Evolutionary conservation across 805 yeast genomes (phyloP).

Genomic region (Jamesozyma gamospora): DNA sequence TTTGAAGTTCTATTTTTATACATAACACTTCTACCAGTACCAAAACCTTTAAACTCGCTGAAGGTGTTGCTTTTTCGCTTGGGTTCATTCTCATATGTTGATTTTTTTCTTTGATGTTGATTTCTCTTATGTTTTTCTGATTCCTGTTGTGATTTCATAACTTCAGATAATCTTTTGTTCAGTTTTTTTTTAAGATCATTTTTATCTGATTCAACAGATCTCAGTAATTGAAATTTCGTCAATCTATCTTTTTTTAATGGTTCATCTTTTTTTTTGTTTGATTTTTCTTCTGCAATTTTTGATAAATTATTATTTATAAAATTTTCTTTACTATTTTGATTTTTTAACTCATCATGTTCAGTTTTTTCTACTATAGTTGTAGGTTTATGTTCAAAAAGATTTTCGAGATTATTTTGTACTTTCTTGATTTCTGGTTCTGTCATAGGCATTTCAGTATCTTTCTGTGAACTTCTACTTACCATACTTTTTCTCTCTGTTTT

Average conservation of each 20-base stretch:
- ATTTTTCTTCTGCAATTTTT: not conserved
- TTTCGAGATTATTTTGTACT: not conserved
- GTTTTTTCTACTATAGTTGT: not conserved
- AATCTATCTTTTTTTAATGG: conserved; percentile 15
- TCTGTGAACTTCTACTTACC: not conserved
- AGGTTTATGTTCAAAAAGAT: not conserved
- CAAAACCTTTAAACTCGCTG: conserved; percentile 6
- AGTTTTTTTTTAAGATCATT: conserved; percentile 23
- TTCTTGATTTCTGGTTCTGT: not conserved
- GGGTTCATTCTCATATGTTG: conserved; percentile 21
- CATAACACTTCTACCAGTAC: not conserved
- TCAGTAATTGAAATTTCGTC: conserved; percentile 24
- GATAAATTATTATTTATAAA: not conserved
- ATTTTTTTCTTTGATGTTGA: conserved; percentile 18
- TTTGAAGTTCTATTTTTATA: not conserved
- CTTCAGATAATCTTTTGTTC: conserved; percentile 25
- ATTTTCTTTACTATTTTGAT: not conserved
- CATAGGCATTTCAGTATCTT: not conserved
- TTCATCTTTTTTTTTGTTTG: not conserved
- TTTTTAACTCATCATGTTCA: not conserved
- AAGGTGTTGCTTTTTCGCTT: conserved; percentile 10
- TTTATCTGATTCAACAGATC: conserved; percentile 17
- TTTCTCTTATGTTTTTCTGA: conserved; percentile 19
- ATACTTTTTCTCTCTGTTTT: conserved; percentile 1
- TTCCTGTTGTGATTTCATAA: conserved; percentile 26